phyloP scores from a whole-genome alignment of 2,329 filamentous ascomycete species.

The Pseudogymnoascus sp. region DNA sequence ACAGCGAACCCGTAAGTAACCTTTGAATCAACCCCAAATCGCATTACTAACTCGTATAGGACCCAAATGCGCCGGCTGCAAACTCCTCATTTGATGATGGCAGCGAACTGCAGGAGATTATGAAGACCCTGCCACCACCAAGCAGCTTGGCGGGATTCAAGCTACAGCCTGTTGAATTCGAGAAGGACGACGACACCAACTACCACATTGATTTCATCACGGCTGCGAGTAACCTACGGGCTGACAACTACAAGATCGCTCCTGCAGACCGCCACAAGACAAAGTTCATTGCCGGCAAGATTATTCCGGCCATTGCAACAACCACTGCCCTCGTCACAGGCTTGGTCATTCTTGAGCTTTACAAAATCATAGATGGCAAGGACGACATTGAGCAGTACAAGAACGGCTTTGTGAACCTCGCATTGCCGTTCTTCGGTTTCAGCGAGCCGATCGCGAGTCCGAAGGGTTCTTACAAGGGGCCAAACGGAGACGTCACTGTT shows the following conservation, averaged over 20 bases:
- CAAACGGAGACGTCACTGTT: conserved; percentile 69
- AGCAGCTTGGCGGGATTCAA: conserved; percentile 82
- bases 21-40: neutral
- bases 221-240: conserved; percentile 89
- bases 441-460: conserved; percentile 92
- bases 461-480: conserved; percentile 81
- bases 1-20: conserved; percentile 70
- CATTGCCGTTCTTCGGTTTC: conserved; percentile 95
- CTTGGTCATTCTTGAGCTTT: conserved; percentile 83
- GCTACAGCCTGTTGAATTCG: conserved; percentile 86
- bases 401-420: conserved; percentile 96
- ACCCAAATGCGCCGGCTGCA: conserved; percentile 64
- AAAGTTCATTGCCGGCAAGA: conserved; percentile 99
- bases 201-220: conserved; percentile 99
- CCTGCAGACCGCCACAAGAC: conserved; percentile 92
- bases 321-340: conserved; percentile 94
- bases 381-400: conserved; percentile 97
- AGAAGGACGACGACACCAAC: conserved; percentile 98
- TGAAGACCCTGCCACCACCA: conserved; percentile 65
- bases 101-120: conserved; percentile 66
- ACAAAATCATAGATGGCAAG: conserved; percentile 95
- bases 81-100: conserved; percentile 57
- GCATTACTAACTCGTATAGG: conserved; percentile 33
- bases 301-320: conserved; percentile 96
- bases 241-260: conserved; percentile 96